A percentile compares a stretch with the other conserved stretches of the same genome.
Evolutionary conservation across 2,329 filamentous ascomycete species (phyloP).

Genomic region (Rutstroemia sp.): DNA sequence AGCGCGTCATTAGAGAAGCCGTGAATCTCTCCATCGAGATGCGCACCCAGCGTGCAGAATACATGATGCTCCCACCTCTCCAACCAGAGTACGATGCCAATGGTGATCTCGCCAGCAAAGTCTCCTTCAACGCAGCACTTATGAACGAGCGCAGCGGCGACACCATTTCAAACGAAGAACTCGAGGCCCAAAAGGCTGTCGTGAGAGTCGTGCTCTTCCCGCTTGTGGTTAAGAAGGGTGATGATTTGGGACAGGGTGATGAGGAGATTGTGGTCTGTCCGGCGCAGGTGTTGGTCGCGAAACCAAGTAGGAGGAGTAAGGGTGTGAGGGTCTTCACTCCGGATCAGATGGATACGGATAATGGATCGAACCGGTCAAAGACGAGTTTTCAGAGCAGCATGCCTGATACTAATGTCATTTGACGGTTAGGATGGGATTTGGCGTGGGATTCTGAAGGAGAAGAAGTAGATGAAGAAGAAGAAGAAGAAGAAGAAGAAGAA

Average conservation of each 20-base stretch:
- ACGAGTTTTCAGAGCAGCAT: conserved; percentile 29
- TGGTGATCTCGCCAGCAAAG: conserved; percentile 80
- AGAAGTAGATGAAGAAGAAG: neutral
- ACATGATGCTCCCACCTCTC: conserved; percentile 94
- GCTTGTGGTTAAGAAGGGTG: conserved; percentile 90
- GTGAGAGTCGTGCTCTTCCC: conserved; percentile 94
- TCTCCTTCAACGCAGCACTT: conserved; percentile 83
- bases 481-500: neutral
- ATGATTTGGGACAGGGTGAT: conserved; percentile 78
- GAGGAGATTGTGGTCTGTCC: conserved; percentile 94
- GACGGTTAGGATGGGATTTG: conserved; percentile 6
- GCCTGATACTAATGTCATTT: conserved; percentile 23
- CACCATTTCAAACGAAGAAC: conserved; percentile 61
- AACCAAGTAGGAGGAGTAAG: conserved; percentile 21
- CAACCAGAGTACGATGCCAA: conserved; percentile 93
- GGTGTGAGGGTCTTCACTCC: conserved; percentile 19
- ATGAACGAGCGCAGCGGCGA: conserved; percentile 89
- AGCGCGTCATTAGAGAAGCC: conserved; percentile 79
- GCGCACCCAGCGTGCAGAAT: conserved; percentile 93
- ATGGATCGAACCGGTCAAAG: conserved; percentile 9
- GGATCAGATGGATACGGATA: conserved; percentile 14
- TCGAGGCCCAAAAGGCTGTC: conserved; percentile 67
- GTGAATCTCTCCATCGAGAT: conserved; percentile 92
- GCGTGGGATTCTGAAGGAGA: neutral
- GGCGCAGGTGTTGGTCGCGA: conserved; percentile 80